phyloP scores from a whole-genome alignment of 2,329 filamentous ascomycete genomes.

The Geosmithia flava region DNA sequence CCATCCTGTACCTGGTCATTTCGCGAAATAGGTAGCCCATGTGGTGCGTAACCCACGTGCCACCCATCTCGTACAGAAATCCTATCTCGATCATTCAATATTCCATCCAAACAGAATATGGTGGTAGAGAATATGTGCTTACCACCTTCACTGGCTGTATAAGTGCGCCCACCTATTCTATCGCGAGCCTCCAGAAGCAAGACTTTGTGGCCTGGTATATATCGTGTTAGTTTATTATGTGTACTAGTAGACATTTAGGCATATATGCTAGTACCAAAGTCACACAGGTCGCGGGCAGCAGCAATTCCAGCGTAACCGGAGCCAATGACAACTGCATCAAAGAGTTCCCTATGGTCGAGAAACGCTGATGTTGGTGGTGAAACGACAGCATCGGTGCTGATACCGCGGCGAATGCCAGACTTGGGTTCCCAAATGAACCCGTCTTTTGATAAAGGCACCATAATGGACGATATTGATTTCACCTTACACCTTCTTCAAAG shows the following conservation, averaged over 20 bases:
- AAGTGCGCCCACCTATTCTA: conserved; percentile 26
- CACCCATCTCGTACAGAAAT: conserved; percentile 29
- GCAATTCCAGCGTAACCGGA: conserved; percentile 17
- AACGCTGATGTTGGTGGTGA: conserved; percentile 53
- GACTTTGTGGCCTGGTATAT: conserved; percentile 9
- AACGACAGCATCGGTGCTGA: conserved; percentile 23
- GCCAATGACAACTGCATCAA: conserved; percentile 9
- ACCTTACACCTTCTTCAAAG: conserved; percentile 53
- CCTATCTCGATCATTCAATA: too few relatives aligned
- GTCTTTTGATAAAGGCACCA: too few relatives aligned
- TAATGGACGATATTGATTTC: conserved; percentile 54
- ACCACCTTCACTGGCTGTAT: too few relatives aligned
- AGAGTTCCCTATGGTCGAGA: conserved; percentile 23
- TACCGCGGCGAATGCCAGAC: too few relatives aligned
- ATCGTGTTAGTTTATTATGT: neutral
- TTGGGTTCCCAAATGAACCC: too few relatives aligned
- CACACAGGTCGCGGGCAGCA: conserved; percentile 13
- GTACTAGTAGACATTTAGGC: neutral
- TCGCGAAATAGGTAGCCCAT: conserved; percentile 26
- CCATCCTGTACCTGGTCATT: conserved; percentile 23
- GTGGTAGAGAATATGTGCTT: too few relatives aligned
- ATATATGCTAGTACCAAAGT: conserved; percentile 7
- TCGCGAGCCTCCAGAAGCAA: conserved; percentile 27
- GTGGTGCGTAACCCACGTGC: conserved; percentile 26
- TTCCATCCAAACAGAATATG: too few relatives aligned